Evolutionary conservation across 106 monocot species (phyloP).

Genomic region (Vanilla planifolia): DNA sequence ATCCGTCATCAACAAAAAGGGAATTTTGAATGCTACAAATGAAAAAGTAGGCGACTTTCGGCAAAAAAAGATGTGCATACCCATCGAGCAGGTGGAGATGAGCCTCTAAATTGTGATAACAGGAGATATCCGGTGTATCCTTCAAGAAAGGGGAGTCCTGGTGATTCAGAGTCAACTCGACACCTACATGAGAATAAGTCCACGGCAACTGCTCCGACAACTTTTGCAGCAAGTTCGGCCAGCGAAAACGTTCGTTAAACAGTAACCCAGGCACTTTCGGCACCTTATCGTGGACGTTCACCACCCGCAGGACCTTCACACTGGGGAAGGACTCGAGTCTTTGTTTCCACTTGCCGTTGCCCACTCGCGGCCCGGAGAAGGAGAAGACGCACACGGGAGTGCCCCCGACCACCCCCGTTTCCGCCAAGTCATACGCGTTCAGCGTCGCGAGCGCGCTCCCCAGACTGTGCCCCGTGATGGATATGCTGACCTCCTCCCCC

Average conservation of each 20-base stretch:
- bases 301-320: conserved; percentile 60
- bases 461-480: conserved; percentile 81
- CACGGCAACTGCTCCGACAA: conserved; percentile 46
- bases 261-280: conserved; percentile 78
- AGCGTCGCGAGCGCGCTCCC: conserved; percentile 83
- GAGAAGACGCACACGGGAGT: conserved; percentile 46
- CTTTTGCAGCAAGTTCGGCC: conserved; percentile 21
- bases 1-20: too few relatives aligned
- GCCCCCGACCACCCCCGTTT: conserved; percentile 24
- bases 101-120: conserved; percentile 78
- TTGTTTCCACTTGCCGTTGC: conserved; percentile 62
- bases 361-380: conserved; percentile 78
- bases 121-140: conserved; percentile 47
- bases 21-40: neutral
- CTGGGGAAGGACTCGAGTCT: conserved; percentile 46
- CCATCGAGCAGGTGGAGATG: conserved; percentile 86
- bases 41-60: too few relatives aligned
- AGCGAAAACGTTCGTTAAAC: conserved; percentile 52
- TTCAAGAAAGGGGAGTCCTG: conserved; percentile 68
- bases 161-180: conserved; percentile 70
- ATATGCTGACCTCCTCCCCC: conserved; percentile 61
- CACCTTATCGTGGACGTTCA: conserved; percentile 82
- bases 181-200: conserved; percentile 80
- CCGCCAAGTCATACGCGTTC: conserved; percentile 79
- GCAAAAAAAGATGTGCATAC: conserved; percentile 18